Base-by-base conservation (phyloP, 345 rosid species). In the Ceriops decandra region DNA sequence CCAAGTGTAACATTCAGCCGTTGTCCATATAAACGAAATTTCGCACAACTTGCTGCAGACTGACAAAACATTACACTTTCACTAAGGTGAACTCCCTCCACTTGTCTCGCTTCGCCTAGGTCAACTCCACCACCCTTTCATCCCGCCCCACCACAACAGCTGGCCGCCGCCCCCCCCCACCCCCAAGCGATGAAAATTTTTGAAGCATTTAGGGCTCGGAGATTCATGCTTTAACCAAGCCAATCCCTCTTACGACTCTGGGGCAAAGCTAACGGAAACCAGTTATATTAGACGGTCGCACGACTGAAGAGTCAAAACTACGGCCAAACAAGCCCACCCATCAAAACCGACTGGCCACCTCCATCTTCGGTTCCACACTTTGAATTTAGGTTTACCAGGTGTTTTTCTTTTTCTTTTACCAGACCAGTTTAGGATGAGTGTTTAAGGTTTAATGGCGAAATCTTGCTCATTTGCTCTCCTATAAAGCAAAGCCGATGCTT, bases 401-500 rank as follows among this genome's bases (percentile, higher is more conserved):
- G 62, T 80, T 68, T 67, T 59, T 28, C 3, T 28, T 24, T 24
- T 24, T 28, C 3, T 69, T 75, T 83, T 62, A 64, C 77, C 75
- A 67, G 21, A 57, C 38, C 49, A 57, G 63, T 31, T 76, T 66
- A 68, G 63, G 70, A 61, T 52, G 58, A 62, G 59, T 28, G 58
- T 57, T 88, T 86, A 87, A 24, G 80, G 79, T 85, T 90, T 95
- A 79, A 95, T 85, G 72, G 93, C 79, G 85, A 82, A 95, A 75
- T 90, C 90, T 57, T 75, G 83, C 76, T 95, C 99, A 52, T 84
- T 95, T 64, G 97, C 99, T 80, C 98, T 90, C 83, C 92, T 85
- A 66, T 95, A 95, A 67, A 95, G 96, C 83, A 92, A 80, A 64
- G 99, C 92, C 35, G 99, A 92, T 54, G 99, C 99, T 85, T 95